Evolutionary conservation across 345 rosid species (phyloP).

Genomic region (Acer negundo): DNA sequence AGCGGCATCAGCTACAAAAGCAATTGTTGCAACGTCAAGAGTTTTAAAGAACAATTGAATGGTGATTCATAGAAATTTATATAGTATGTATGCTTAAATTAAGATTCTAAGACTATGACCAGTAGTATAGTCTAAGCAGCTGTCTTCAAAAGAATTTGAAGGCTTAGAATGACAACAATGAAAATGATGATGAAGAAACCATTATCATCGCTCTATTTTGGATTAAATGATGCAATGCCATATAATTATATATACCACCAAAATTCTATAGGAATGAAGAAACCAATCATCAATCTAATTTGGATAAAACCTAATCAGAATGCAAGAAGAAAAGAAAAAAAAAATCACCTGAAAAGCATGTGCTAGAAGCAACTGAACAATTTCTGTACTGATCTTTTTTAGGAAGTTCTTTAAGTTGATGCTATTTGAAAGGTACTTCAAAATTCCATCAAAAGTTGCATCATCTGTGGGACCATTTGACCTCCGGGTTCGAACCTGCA

Average conservation of each 20-base stretch:
- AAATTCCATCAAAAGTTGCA: constrained; percentile 48
- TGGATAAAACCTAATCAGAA: not conserved
- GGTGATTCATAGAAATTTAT: not conserved
- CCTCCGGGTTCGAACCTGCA: constrained; percentile 78
- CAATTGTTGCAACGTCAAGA: not conserved
- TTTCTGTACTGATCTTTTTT: constrained; percentile 54
- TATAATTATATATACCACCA: too few relatives aligned
- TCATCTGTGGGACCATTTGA: constrained; percentile 41
- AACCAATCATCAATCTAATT: not conserved
- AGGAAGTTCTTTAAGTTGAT: constrained; percentile 43
- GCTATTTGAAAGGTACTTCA: constrained; percentile 53
- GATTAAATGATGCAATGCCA: too few relatives aligned
- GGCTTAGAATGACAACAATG: not conserved
- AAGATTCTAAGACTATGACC: not conserved
- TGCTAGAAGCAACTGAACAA: constrained; percentile 72
- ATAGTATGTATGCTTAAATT: not conserved
- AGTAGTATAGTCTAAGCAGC: not conserved
- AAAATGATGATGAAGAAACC: not conserved
- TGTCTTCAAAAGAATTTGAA: not conserved
- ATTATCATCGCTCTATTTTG: not conserved
- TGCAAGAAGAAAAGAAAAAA: not conserved
- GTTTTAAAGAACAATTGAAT: not conserved
- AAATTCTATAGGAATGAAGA: not conserved
- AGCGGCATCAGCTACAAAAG: not conserved
- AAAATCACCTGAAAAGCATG: constrained; percentile 74